A percentile compares a stretch with the other conserved stretches of the same genome.
phyloP scores from a whole-genome alignment of 2,329 filamentous ascomycete species.

The Cladosporium sp. region DNA sequence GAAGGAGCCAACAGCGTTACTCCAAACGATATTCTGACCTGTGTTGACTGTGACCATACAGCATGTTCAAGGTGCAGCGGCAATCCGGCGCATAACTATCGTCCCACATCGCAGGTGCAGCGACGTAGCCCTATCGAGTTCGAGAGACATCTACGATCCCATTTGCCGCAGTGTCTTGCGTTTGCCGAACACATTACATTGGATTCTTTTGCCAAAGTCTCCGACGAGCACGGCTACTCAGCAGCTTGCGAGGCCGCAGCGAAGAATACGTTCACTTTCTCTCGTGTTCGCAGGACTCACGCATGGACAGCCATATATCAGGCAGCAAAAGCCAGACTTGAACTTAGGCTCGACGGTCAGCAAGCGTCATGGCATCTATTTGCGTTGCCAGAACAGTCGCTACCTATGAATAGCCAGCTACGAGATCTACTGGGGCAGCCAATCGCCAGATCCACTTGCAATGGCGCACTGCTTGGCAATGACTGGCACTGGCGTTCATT shows the following conservation, averaged over 20 bases:
- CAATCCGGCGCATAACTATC: slow-evolving; percentile 51
- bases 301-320: slow-evolving; percentile 43
- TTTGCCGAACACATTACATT: slow-evolving; percentile 2
- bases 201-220: not conserved
- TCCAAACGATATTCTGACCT: slow-evolving; percentile 41
- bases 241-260: slow-evolving; percentile 31
- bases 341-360: slow-evolving; percentile 29
- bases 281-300: slow-evolving; percentile 27
- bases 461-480: slow-evolving; percentile 33
- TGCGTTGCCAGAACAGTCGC: slow-evolving; percentile 16
- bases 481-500: slow-evolving; percentile 43
- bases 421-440: slow-evolving; percentile 24
- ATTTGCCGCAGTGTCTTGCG: slow-evolving; percentile 20
- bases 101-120: not conserved
- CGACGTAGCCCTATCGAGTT: slow-evolving; percentile 16
- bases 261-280: slow-evolving; percentile 32
- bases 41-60: slow-evolving; percentile 51
- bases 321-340: slow-evolving; percentile 33
- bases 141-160: slow-evolving; percentile 16
- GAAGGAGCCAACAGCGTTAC: slow-evolving; percentile 46
- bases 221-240: slow-evolving; percentile 22
- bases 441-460: slow-evolving; percentile 21
- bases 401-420: slow-evolving; percentile 21
- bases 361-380: slow-evolving; percentile 29
- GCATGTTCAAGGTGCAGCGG: slow-evolving; percentile 52